Conservation (phyloP, 257 asterid genomes). For the Craterostigma plantagineum region DNA sequence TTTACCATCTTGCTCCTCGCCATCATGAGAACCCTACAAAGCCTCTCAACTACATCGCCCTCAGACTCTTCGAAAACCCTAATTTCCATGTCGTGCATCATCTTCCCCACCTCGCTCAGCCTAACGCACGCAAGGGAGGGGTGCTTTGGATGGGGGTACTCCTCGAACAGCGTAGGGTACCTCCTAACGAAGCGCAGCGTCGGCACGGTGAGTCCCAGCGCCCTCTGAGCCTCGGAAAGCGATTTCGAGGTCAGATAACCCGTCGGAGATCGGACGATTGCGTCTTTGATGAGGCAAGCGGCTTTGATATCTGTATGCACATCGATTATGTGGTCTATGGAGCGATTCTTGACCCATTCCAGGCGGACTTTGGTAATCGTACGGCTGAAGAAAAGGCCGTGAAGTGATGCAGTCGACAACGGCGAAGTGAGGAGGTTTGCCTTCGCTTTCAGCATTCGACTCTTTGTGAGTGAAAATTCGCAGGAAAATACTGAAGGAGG, state of each 20-base stretch:
- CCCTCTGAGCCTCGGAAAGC: slow-evolving; percentile 48
- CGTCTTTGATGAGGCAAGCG: slow-evolving; percentile 62
- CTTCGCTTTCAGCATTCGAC: too few species aligned
- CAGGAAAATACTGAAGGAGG: too few species aligned
- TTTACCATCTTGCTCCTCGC: slow-evolving; percentile 42
- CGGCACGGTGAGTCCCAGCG: slow-evolving; percentile 68
- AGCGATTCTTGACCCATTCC: slow-evolving; percentile 84
- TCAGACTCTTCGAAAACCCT: slow-evolving; percentile 28
- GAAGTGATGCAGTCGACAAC: too few species aligned
- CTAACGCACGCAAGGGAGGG: slow-evolving; percentile 61
- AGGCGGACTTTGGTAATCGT: slow-evolving; percentile 55
- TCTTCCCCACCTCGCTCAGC: slow-evolving; percentile 41
- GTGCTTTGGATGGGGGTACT: slow-evolving; percentile 83
- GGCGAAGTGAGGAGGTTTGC: too few species aligned
- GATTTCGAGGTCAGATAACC: slow-evolving; percentile 53
- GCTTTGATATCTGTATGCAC: slow-evolving; percentile 74
- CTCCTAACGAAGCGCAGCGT: slow-evolving; percentile 65
- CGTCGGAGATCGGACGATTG: slow-evolving; percentile 45
- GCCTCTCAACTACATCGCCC: slow-evolving; percentile 43
- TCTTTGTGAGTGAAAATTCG: too few species aligned
- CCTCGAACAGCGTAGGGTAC: slow-evolving; percentile 75
- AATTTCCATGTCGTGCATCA: slow-evolving; percentile 44
- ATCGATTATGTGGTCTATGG: slow-evolving; percentile 67
- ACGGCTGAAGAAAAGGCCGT: slow-evolving; percentile 28
- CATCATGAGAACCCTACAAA: slow-evolving; percentile 73